Evolutionary conservation across 768 basidiomycete genomes (phyloP).

Genomic region (Trametes cingulata): DNA sequence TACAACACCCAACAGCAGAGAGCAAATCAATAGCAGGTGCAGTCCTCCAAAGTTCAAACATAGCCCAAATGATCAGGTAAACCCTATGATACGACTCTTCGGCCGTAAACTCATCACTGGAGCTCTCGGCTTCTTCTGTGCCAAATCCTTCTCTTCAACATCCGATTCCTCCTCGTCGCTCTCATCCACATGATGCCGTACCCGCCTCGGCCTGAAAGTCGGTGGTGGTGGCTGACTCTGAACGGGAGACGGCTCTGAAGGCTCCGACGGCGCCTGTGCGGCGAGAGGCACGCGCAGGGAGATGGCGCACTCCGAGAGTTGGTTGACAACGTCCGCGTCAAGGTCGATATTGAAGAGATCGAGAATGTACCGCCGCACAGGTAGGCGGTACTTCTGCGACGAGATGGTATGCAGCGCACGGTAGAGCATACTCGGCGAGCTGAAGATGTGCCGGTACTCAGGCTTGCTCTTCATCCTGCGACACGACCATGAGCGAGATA

Average conservation of each 20-base stretch:
- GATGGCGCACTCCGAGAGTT: slow-evolving; percentile 53
- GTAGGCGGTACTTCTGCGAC: slow-evolving; percentile 85
- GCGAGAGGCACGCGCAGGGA: slow-evolving; percentile 35
- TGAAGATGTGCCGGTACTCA: slow-evolving; percentile 75
- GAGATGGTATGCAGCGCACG: slow-evolving; percentile 87
- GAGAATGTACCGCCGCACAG: slow-evolving; percentile 89
- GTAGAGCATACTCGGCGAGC: slow-evolving; percentile 76
- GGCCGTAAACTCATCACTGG: slow-evolving; percentile 62
- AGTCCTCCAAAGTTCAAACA: neutral
- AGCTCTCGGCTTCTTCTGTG: slow-evolving; percentile 45
- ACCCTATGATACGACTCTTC: slow-evolving; percentile 60
- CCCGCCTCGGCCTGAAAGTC: slow-evolving; percentile 4
- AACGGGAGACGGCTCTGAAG: slow-evolving; percentile 41
- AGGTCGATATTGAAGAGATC: slow-evolving; percentile 90
- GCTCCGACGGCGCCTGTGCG: slow-evolving; percentile 43
- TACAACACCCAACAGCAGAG: slow-evolving; percentile 3
- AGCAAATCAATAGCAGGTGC: neutral
- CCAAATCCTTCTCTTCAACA: slow-evolving; percentile 44
- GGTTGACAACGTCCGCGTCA: slow-evolving; percentile 57
- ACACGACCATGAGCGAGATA: slow-evolving; percentile 7
- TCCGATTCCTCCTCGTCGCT: slow-evolving; percentile 62
- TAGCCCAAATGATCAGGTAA: slow-evolving; percentile 30
- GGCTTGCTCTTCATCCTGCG: slow-evolving; percentile 74
- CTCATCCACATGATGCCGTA: slow-evolving; percentile 40
- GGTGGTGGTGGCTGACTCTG: neutral